Base-by-base conservation (phyloP, 352 stramenopile species). In the Phytophthora colocasiae region DNA sequence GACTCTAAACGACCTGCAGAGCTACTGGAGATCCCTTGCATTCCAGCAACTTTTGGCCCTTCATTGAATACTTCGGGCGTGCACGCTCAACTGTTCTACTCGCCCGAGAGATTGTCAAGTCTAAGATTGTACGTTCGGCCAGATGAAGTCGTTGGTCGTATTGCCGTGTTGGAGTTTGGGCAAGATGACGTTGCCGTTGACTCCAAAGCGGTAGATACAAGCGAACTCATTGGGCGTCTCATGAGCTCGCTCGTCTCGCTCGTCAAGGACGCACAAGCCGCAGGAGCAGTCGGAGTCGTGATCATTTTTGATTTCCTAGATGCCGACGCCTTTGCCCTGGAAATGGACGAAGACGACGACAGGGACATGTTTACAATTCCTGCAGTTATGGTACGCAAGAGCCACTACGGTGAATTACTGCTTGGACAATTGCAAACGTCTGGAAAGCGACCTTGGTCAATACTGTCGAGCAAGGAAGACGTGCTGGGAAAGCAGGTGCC, bases 221-320 rank as follows among this genome's bases (percentile, higher is more conserved):
- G 62, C 45, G 80, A 87, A 17, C 84, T 90, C 45, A 87, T 93
- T 50, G 61, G 52, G 9, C 73, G 82, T 34, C 77, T 91, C 29
- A 91, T 93, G 83, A 60, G 80, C 29, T 83, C 78, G 12, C 65
- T 93, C 3, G 78, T 93, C n/a, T 80, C 81, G 26, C 87, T 89
- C 12, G 80, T 91, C 48, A 90, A 90, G 26, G 85, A 93, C 49
- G 83, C 85, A 2, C 85, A 93, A 29, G 72, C 82, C 9, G 70
- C 77, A 5, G 83, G 83, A 1, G 85, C 85, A 2, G 59, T 80
- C 1, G 83, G 69, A 1, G 83, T 90, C 8, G 54, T 87, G 29
- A 47, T 92, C 44, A 73, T 91, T 19, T 91, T 93, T 56, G 81
- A 87, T 48, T 90, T 93, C 15, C 66, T 93, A 0, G 78, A 89